Conservation (phyloP, 352 stramenopile genomes). For the Globisporangium orthogonon region DNA sequence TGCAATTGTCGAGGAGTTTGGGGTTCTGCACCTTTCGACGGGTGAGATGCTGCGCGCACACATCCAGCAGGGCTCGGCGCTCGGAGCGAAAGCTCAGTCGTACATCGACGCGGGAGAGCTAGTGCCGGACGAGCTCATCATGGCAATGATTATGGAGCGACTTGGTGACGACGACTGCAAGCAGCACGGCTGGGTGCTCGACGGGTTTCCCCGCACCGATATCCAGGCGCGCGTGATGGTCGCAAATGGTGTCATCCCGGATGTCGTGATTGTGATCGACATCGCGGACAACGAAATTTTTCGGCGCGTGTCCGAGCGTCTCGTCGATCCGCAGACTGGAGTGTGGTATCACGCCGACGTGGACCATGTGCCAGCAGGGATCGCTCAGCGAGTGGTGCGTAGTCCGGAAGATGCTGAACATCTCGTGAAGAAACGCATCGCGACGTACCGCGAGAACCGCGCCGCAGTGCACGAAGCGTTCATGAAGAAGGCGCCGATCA, state of each 20-base stretch:
- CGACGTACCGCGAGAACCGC: conserved; percentile 75
- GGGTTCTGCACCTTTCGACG: conserved; percentile 89
- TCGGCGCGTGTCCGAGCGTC: conserved; percentile 60
- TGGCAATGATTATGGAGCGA: conserved; percentile 76
- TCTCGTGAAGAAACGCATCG: conserved; percentile 69
- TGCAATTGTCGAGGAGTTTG: conserved; percentile 80
- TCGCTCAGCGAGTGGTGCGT: conserved; percentile 53
- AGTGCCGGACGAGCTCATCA: conserved; percentile 92
- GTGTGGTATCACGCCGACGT: conserved; percentile 79
- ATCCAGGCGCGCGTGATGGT: conserved; percentile 88
- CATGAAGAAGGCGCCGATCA: conserved; percentile 54
- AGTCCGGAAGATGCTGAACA: conserved; percentile 81
- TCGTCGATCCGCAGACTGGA: conserved; percentile 76
- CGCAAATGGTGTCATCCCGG: conserved; percentile 61
- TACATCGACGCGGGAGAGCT: conserved; percentile 86
- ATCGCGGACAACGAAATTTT: conserved; percentile 89
- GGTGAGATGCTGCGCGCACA: conserved; percentile 90
- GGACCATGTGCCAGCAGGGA: conserved; percentile 42
- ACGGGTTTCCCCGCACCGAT: conserved; percentile 92
- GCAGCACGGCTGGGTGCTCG: conserved; percentile 88
- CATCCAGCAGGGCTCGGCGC: conserved; percentile 54
- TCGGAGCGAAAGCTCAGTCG: conserved; percentile 69
- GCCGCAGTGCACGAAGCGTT: conserved; percentile 70
- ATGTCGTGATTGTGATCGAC: conserved; percentile 90
- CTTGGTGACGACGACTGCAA: conserved; percentile 85